Evolutionary conservation across 108 stramenopile genomes (phyloP).

Genomic region (Discostella stelligeroides): DNA sequence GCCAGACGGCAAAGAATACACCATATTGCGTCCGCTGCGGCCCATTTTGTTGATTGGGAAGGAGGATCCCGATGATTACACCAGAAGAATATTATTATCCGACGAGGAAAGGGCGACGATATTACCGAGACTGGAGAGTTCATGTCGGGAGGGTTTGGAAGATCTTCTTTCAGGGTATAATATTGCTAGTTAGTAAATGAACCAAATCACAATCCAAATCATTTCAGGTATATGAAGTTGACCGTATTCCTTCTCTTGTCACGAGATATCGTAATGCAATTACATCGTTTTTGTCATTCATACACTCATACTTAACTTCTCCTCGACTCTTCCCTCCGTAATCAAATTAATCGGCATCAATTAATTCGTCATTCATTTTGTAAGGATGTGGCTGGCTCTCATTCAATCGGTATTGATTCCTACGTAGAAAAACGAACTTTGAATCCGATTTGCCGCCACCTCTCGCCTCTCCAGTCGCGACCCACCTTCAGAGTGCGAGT

Average conservation of each 20-base stretch:
- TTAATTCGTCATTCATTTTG: too few species aligned
- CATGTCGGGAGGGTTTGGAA: constrained; percentile 36
- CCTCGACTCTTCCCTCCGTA: too few species aligned
- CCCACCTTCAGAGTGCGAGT: background rate
- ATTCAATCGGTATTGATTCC: background rate
- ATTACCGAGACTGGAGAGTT: constrained; percentile 35
- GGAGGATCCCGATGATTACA: constrained; percentile 51
- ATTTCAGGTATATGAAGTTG: too few species aligned
- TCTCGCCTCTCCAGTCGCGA: background rate
- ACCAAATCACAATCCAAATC: too few species aligned
- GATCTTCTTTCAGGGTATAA: constrained; percentile 13
- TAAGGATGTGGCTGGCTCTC: too few species aligned
- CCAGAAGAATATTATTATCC: constrained; percentile 38
- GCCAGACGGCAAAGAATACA: constrained; percentile 30
- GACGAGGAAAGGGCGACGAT: constrained; percentile 34
- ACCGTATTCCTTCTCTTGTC: too few species aligned
- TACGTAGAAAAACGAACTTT: too few species aligned
- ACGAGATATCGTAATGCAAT: too few species aligned
- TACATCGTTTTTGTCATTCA: too few species aligned
- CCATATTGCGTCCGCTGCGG: constrained; percentile 33
- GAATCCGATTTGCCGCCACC: background rate
- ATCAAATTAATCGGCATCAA: too few species aligned
- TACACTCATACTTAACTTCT: too few species aligned
- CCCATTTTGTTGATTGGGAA: constrained; percentile 42
- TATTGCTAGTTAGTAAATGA: constrained; percentile 36